phyloP scores from a whole-genome alignment of 2,329 filamentous ascomycete genomes.

The Microsporum ferrugineum region DNA sequence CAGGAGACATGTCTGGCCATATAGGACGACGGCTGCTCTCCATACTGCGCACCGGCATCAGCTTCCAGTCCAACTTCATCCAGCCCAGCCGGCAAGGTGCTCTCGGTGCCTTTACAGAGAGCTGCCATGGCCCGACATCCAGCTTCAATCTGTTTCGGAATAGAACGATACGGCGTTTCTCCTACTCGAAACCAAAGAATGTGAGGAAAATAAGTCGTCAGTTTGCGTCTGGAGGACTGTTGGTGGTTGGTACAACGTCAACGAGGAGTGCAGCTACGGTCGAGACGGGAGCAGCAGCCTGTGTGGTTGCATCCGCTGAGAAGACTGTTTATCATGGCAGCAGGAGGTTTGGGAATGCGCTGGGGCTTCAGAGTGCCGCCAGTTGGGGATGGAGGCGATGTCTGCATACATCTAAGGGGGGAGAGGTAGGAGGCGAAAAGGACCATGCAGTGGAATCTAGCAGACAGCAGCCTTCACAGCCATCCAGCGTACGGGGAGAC shows the following conservation, averaged over 20 bases:
- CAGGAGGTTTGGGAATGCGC: conserved; percentile 15
- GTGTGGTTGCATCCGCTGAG: conserved; percentile 21
- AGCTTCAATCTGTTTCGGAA: not conserved
- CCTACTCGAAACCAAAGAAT: conserved; percentile 19
- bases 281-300: conserved; percentile 23
- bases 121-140: not conserved
- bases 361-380: conserved; percentile 12
- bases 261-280: conserved; percentile 21
- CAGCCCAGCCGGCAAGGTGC: not conserved
- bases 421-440: not conserved
- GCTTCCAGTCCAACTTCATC: not conserved
- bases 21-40: conserved; percentile 39
- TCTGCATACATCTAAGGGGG: conserved; percentile 22
- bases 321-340: conserved; percentile 22
- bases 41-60: conserved; percentile 28
- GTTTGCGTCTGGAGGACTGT: conserved; percentile 45
- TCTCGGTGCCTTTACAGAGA: not conserved
- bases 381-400: conserved; percentile 22
- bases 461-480: not conserved
- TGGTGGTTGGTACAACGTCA: conserved; percentile 38
- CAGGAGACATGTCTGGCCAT: conserved; percentile 36
- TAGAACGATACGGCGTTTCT: conserved; percentile 11
- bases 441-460: not conserved
- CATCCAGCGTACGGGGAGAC: not conserved
- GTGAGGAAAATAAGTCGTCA: conserved; percentile 38